Percentiles rank a stretch among this genome's conserved stretches.
These are phyloP conservation scores for Meyerozyma smithsonii DNA, from an alignment of 1,139 yeast species.

Conservation along the genomic window DNA sequence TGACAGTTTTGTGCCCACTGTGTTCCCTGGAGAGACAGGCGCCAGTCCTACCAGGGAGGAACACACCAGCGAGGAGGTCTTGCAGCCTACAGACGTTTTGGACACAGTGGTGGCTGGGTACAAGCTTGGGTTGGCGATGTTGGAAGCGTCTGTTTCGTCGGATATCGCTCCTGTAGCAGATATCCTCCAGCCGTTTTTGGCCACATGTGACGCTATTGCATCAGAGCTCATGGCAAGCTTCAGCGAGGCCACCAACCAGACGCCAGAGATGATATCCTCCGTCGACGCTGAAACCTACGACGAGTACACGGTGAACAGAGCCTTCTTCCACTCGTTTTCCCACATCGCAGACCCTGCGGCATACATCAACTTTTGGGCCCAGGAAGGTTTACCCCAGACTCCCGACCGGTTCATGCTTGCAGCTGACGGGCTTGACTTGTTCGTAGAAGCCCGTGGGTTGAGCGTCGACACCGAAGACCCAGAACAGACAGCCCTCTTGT, in stretches of 20 bases:
- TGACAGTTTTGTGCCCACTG: background rate
- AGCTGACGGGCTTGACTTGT: conserved; percentile 40
- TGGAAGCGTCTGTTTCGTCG: conserved; percentile 18
- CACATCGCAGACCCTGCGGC: conserved; percentile 12
- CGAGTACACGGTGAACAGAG: conserved; percentile 21
- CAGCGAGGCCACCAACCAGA: conserved; percentile 16
- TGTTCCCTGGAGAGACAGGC: conserved; percentile 4
- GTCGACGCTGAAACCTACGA: conserved; percentile 19
- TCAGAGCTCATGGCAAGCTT: conserved; percentile 20
- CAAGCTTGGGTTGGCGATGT: conserved; percentile 26
- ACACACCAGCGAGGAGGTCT: conserved; percentile 22
- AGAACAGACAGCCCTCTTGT: conserved; percentile 16
- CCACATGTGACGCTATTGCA: conserved; percentile 19
- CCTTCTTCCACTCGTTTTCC: conserved; percentile 20
- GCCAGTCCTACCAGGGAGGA: conserved; percentile 13
- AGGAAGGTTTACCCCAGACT: conserved; percentile 17
- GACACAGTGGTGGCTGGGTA: conserved; percentile 32
- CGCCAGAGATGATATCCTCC: conserved; percentile 23
- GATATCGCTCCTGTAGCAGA: conserved; percentile 5
- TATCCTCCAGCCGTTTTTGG: conserved; percentile 16
- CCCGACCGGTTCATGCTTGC: conserved; percentile 37
- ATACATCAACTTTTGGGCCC: conserved; percentile 23
- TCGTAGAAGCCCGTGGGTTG: conserved; percentile 34
- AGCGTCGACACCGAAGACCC: conserved; percentile 9
- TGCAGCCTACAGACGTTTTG: conserved; percentile 36